Percentiles rank a stretch among this genome's conserved stretches.
These are phyloP conservation scores for Echria macrotheca DNA, from an alignment of 495 filamentous ascomycete genomes.

Conservation along the genomic window DNA sequence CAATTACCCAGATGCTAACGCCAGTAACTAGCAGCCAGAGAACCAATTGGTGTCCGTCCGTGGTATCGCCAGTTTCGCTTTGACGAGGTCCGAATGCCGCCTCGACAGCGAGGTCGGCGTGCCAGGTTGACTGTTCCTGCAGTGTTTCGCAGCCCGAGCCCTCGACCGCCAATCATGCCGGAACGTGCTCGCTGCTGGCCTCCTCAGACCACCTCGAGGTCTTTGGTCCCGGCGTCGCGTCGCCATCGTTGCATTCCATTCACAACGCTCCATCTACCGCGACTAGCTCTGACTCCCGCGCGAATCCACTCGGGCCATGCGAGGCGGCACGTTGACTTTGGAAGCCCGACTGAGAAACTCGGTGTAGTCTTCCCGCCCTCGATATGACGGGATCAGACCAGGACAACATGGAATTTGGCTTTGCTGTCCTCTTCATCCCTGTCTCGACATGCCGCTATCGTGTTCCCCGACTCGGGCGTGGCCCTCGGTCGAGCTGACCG, in stretches of 20 bases:
- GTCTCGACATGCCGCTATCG: no score
- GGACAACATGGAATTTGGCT: no score
- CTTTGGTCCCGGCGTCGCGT: conserved; percentile 1
- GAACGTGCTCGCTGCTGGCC: conserved; percentile 26
- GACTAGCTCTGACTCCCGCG: background rate
- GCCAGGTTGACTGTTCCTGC: conserved; percentile 12
- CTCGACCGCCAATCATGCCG: conserved; percentile 28
- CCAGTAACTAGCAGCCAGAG: background rate
- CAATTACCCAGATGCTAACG: background rate
- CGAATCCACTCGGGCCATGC: background rate
- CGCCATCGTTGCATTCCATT: conserved; percentile 4
- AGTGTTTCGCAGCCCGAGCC: conserved; percentile 14
- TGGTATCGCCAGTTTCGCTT: background rate
- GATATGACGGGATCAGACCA: no score
- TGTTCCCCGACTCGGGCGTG: no score
- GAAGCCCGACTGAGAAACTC: no score
- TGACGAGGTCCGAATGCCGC: conserved; percentile 6
- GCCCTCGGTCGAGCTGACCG: no score
- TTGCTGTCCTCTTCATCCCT: no score
- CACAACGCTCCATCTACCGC: conserved; percentile 1
- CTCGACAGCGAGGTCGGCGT: background rate
- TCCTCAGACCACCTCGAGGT: conserved; percentile 13
- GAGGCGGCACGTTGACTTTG: background rate
- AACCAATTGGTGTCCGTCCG: no score
- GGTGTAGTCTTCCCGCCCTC: no score